Conservation (phyloP, 805 yeast species). For the Lipomyces starkeyi region DNA sequence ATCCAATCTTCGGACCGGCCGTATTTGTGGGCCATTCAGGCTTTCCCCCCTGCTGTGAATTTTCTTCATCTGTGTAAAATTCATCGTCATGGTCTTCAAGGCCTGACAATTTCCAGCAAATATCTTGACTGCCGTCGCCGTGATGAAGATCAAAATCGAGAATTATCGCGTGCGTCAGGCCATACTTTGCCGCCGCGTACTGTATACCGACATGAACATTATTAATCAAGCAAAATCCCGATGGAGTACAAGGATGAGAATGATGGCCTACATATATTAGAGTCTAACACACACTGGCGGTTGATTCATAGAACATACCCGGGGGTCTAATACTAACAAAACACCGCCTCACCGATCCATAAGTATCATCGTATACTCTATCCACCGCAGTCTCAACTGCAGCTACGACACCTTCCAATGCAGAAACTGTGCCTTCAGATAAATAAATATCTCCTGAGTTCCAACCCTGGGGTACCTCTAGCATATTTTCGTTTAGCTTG, state of each 20-base stretch:
- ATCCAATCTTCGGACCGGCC: slow-evolving; percentile 66
- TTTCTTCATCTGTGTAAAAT: slow-evolving; percentile 20
- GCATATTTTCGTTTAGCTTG: slow-evolving; percentile 57
- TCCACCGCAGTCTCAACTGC: slow-evolving; percentile 77
- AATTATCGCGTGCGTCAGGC: slow-evolving; percentile 79
- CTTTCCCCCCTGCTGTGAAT: neutral
- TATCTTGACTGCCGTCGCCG: slow-evolving; percentile 89
- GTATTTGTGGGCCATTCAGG: neutral
- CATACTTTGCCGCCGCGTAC: slow-evolving; percentile 67
- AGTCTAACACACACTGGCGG: slow-evolving; percentile 54
- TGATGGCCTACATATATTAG: slow-evolving; percentile 86
- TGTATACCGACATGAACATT: slow-evolving; percentile 83
- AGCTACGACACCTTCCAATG: slow-evolving; percentile 78
- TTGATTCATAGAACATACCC: slow-evolving; percentile 14
- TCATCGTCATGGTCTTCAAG: slow-evolving; percentile 45
- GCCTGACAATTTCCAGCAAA: slow-evolving; percentile 80
- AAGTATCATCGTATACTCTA: slow-evolving; percentile 49
- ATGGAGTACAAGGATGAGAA: slow-evolving; percentile 80
- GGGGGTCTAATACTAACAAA: slow-evolving; percentile 36
- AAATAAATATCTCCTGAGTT: slow-evolving; percentile 82
- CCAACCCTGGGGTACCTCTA: slow-evolving; percentile 84
- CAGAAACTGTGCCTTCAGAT: slow-evolving; percentile 66
- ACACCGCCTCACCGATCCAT: slow-evolving; percentile 38
- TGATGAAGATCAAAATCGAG: slow-evolving; percentile 85
- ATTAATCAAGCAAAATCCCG: slow-evolving; percentile 82